Conservation (phyloP, 2,329 filamentous ascomycete genomes). For the Stemphylium beticola region DNA sequence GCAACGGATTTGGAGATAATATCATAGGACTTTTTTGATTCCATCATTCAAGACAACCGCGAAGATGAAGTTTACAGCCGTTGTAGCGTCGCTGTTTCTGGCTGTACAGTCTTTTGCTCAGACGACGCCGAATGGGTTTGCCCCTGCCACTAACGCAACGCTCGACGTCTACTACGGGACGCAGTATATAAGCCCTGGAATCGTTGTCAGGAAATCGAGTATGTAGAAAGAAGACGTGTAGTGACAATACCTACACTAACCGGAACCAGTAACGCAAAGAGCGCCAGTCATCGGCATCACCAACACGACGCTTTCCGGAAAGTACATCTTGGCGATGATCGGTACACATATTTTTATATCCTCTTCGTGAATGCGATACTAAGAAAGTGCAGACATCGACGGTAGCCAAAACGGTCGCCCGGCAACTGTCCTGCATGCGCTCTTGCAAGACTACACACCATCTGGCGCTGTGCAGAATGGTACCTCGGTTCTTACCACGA, state of each 20-base stretch:
- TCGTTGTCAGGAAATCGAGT: conserved; percentile 39
- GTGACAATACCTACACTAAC: neutral
- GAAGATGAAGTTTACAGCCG: conserved; percentile 17
- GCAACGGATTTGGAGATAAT: neutral
- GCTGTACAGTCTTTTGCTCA: conserved; percentile 25
- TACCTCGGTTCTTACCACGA: conserved; percentile 31
- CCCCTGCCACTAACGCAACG: conserved; percentile 27
- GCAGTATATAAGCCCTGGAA: conserved; percentile 36
- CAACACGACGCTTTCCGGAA: conserved; percentile 28
- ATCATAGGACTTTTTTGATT: neutral
- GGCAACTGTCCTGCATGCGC: conserved; percentile 38
- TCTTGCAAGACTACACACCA: conserved; percentile 36
- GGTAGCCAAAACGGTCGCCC: conserved; percentile 14
- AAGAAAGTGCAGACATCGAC: conserved; percentile 10
- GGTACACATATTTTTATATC: conserved; percentile 23
- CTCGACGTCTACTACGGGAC: conserved; percentile 42
- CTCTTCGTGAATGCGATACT: conserved; percentile 5
- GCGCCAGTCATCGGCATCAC: conserved; percentile 35
- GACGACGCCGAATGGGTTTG: conserved; percentile 33
- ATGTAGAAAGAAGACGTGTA: neutral
- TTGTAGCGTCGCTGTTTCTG: conserved; percentile 14
- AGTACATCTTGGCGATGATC: conserved; percentile 40
- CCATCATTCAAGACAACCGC: neutral
- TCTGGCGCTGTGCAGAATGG: conserved; percentile 30
- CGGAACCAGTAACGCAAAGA: conserved; percentile 19